These are phyloP conservation scores for Suhomyces canberraensis DNA, from an alignment of 805 yeast genomes.

Conservation along the genomic window DNA sequence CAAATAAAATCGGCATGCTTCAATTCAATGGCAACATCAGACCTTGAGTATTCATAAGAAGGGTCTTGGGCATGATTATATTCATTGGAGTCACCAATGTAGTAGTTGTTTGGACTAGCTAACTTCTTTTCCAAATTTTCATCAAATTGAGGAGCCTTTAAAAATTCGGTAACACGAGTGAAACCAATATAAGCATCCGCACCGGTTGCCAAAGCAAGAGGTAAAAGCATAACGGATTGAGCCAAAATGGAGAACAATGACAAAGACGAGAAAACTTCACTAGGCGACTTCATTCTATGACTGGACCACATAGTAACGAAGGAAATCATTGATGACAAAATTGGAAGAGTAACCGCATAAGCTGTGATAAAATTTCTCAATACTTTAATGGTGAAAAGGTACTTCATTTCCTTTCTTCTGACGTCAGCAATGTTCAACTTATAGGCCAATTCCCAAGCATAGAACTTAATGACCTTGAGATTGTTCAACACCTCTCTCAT, in stretches of 20 bases:
- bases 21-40: conserved; percentile 16
- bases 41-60: background rate
- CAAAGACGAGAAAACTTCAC: conserved; percentile 41
- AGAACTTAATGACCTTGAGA: conserved; percentile 43
- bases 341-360: conserved; percentile 42
- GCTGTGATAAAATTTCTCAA: conserved; percentile 42
- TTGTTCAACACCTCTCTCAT: conserved; percentile 42
- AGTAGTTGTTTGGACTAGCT: background rate
- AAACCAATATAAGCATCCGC: conserved; percentile 45
- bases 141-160: conserved; percentile 17
- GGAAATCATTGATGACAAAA: conserved; percentile 43
- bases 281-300: conserved; percentile 34
- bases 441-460: conserved; percentile 47
- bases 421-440: conserved; percentile 31
- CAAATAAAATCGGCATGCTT: conserved; percentile 28
- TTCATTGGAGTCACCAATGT: background rate
- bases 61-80: background rate
- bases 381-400: conserved; percentile 39
- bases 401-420: conserved; percentile 39
- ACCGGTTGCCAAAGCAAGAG: conserved; percentile 43
- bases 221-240: conserved; percentile 42
- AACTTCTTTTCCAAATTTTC: conserved; percentile 11
- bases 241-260: conserved; percentile 42
- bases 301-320: conserved; percentile 46
- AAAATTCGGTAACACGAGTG: conserved; percentile 21